Conservation (phyloP, 345 rosid genomes). For the Schrenkiella parvula region DNA sequence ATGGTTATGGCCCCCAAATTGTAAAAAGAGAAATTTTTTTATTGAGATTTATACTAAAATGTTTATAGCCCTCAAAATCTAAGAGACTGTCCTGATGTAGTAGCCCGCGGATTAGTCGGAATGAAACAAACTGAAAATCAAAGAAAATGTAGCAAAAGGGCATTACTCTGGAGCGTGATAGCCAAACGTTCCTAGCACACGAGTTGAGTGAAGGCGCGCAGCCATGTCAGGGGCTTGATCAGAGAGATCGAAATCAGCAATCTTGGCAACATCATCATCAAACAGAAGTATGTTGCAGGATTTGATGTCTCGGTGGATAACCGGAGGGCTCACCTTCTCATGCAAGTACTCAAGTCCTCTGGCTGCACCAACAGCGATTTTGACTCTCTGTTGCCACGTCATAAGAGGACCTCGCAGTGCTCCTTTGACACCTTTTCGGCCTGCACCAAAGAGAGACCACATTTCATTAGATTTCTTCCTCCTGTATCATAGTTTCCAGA, state of each 20-base stretch:
- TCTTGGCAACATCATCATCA: constrained; percentile 77
- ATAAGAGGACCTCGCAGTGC: constrained; percentile 77
- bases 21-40: too few species aligned
- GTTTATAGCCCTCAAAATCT: too few species aligned
- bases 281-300: constrained; percentile 86
- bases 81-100: too few species aligned
- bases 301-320: constrained; percentile 82
- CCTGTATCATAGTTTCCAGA: not conserved
- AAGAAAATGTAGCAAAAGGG: not conserved
- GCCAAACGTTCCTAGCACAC: constrained; percentile 94
- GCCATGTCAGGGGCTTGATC: constrained; percentile 92
- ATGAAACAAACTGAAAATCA: not conserved
- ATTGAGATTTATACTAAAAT: too few species aligned
- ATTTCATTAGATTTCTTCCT: not conserved
- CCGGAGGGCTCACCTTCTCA: constrained; percentile 70
- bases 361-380: constrained; percentile 89
- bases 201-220: constrained; percentile 90
- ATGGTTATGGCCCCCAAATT: too few species aligned
- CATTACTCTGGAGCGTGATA: constrained; percentile 98
- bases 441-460: constrained; percentile 33
- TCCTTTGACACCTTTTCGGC: constrained; percentile 86
- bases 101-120: not conserved
- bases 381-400: constrained; percentile 89
- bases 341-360: constrained; percentile 95
- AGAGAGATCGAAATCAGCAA: constrained; percentile 91